Percentiles rank a stretch among this genome's conserved stretches.
Evolutionary conservation across 345 rosid genomes (phyloP).

Genomic region (Mangifera indica): DNA sequence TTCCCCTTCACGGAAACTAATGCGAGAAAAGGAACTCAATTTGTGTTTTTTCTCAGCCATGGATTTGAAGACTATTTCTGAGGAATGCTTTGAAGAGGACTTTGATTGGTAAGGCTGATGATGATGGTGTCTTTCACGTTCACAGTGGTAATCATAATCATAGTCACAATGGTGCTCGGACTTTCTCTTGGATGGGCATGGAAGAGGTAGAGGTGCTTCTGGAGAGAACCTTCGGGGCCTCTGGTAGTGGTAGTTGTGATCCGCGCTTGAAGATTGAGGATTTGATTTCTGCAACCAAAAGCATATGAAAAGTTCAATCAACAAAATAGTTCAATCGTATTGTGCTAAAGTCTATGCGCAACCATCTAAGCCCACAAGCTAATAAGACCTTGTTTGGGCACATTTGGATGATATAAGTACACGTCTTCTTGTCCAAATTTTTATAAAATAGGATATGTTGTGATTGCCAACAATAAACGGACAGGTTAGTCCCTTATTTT

Average conservation of each 20-base stretch:
- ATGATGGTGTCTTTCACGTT: constrained; percentile 29
- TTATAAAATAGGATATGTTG: too few species aligned
- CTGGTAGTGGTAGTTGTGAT: constrained; percentile 41
- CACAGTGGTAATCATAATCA: constrained; percentile 38
- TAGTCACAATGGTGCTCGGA: constrained; percentile 44
- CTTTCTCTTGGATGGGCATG: constrained; percentile 62
- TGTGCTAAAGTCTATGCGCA: too few species aligned
- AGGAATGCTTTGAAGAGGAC: constrained; percentile 31
- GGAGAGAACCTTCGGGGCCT: constrained; percentile 53
- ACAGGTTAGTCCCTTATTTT: too few species aligned
- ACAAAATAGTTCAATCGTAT: not conserved
- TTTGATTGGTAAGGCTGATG: constrained; percentile 38
- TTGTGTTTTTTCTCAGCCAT: constrained; percentile 46
- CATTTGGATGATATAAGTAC: too few species aligned
- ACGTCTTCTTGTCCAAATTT: too few species aligned
- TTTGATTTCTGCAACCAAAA: constrained; percentile 35
- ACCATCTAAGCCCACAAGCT: too few species aligned
- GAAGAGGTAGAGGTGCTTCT: constrained; percentile 48
- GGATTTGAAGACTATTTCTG: constrained; percentile 31
- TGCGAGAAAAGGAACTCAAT: constrained; percentile 86
- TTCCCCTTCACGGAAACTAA: constrained; percentile 79
- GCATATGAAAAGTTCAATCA: not conserved
- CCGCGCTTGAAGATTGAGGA: constrained; percentile 40
- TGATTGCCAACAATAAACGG: too few species aligned
- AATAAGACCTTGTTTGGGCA: too few species aligned